A percentile compares a stretch with the other conserved stretches of the same genome.
Evolutionary conservation across 257 asterid genomes (phyloP).

Genomic region (Catharanthus roseus): DNA sequence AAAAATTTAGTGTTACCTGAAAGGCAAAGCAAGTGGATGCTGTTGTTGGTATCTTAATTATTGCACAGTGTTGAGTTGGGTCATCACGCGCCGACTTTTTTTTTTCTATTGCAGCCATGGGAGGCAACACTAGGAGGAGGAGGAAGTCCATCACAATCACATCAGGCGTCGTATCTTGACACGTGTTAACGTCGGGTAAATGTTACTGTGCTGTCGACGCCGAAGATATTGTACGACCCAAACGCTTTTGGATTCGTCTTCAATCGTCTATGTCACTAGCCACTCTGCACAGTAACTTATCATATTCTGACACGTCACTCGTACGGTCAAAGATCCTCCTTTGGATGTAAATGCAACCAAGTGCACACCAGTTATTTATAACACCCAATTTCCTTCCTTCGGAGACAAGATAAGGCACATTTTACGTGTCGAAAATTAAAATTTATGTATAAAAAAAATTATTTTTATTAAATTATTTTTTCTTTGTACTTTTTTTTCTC

Average conservation of each 20-base stretch:
- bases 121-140: background rate
- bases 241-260: background rate
- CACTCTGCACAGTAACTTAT: background rate
- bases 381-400: too few relatives aligned
- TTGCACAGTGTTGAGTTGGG: conserved; percentile 8
- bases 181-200: background rate
- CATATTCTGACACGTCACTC: background rate
- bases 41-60: background rate
- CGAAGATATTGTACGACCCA: background rate
- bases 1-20: too few relatives aligned
- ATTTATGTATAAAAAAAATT: too few relatives aligned
- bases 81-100: conserved; percentile 4
- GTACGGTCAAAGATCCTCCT: background rate
- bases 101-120: too few relatives aligned
- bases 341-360: background rate
- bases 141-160: background rate
- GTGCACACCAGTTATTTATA: background rate
- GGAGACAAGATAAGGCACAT: too few relatives aligned
- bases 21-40: background rate
- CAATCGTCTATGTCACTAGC: background rate
- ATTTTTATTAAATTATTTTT: too few relatives aligned
- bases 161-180: background rate
- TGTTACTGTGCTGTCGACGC: conserved; percentile 3
- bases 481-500: too few relatives aligned
- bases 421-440: too few relatives aligned